Conservation (phyloP, 495 filamentous ascomycete species). For the Beverwykella pulmonaria region DNA sequence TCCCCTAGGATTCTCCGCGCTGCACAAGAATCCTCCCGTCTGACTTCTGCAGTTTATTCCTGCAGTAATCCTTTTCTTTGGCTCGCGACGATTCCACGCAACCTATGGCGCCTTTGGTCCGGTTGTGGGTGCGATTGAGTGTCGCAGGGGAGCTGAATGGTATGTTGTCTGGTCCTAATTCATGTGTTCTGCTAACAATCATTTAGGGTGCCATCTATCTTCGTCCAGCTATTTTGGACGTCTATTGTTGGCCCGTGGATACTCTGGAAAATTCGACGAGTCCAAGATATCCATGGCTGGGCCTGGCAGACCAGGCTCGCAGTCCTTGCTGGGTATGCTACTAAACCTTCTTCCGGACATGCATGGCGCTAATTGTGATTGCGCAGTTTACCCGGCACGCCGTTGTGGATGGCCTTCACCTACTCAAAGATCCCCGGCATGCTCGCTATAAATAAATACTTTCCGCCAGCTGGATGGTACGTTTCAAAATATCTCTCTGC, state of each 20-base stretch:
- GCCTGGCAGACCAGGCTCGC: constrained; percentile 42
- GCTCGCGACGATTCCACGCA: constrained; percentile 67
- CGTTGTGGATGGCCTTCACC: constrained; percentile 43
- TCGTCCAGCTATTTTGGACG: constrained; percentile 45
- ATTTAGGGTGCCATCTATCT: constrained; percentile 42
- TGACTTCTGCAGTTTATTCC: constrained; percentile 54
- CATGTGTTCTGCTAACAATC: neutral
- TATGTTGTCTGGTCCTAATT: constrained; percentile 7
- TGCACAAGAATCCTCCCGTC: constrained; percentile 11
- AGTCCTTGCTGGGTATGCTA: constrained; percentile 40
- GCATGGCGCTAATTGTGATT: constrained; percentile 19
- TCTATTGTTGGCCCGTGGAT: constrained; percentile 43
- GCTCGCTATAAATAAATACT: constrained; percentile 35
- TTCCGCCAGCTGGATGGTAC: constrained; percentile 43
- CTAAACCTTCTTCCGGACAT: neutral
- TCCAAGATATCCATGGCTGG: constrained; percentile 47
- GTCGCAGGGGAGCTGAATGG: constrained; percentile 45
- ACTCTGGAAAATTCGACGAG: constrained; percentile 42
- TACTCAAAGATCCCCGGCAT: constrained; percentile 33
- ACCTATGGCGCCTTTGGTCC: constrained; percentile 58
- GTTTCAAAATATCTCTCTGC: constrained; percentile 17
- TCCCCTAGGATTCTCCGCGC: neutral
- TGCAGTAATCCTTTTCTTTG: constrained; percentile 63
- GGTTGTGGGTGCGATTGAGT: constrained; percentile 37
- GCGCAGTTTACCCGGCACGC: constrained; percentile 41